A percentile compares a stretch with the other conserved stretches of the same genome.
Evolutionary conservation across 2,329 filamentous ascomycete species (phyloP).

Genomic region (Ciborinia camelliae): DNA sequence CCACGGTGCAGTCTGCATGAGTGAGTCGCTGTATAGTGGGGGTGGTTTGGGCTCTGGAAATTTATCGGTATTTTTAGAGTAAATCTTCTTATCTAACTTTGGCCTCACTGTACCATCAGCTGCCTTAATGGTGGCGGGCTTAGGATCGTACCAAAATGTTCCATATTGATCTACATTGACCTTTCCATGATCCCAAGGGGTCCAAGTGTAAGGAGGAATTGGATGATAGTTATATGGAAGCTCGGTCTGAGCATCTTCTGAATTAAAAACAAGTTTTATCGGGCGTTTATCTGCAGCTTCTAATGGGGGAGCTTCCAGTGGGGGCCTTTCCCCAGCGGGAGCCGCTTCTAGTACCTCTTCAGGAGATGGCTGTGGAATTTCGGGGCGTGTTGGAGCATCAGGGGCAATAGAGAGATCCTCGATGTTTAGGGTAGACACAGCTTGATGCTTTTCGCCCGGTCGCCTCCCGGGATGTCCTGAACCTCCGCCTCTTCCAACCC

Average conservation of each 20-base stretch:
- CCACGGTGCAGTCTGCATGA: neutral
- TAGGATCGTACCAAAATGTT: neutral
- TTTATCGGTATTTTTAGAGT: neutral
- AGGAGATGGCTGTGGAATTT: no score
- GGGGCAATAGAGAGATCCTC: no score
- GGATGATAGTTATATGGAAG: neutral
- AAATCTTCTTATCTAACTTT: conserved; percentile 1
- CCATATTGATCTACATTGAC: neutral
- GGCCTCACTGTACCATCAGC: neutral
- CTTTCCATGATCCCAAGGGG: neutral
- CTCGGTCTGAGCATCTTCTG: neutral
- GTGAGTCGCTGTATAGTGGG: neutral
- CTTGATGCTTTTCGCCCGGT: no score
- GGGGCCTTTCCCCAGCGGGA: no score
- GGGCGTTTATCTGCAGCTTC: neutral
- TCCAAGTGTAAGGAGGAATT: neutral
- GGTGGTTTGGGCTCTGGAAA: neutral
- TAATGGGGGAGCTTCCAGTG: neutral
- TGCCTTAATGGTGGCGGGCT: neutral
- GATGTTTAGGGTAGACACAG: no score
- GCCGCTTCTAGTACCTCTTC: no score
- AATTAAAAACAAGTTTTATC: neutral
- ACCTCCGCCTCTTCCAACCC: no score
- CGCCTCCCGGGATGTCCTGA: no score
- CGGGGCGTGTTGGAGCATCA: no score